Conservation (phyloP, 2,329 filamentous ascomycete species). For the Aspergillus quadricinctus region DNA sequence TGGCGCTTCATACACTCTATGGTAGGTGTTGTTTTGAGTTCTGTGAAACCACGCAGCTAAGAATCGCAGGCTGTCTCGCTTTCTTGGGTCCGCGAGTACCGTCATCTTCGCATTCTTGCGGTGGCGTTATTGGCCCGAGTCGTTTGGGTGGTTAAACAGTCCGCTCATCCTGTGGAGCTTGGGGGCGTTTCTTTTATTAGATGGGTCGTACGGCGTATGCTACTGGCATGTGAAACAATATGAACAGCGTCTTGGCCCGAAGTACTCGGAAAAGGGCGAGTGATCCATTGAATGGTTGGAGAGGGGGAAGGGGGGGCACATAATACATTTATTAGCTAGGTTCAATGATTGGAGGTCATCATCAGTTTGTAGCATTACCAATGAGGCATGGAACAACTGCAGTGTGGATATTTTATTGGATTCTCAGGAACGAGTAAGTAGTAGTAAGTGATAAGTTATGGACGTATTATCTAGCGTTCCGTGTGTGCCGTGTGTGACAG, state of each 20-base stretch:
- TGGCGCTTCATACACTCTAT: constrained; percentile 13
- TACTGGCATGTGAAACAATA: constrained; percentile 5
- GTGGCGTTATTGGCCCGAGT: constrained; percentile 9
- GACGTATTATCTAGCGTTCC: too few species aligned
- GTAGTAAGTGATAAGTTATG: too few species aligned
- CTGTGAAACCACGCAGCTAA: neutral
- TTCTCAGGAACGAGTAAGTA: too few species aligned
- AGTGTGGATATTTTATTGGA: too few species aligned
- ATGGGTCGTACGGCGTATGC: constrained; percentile 7
- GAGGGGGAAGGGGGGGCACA: too few species aligned
- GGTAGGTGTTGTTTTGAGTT: neutral
- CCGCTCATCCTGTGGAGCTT: constrained; percentile 10
- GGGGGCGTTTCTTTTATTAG: constrained; percentile 5
- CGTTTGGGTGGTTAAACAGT: constrained; percentile 10
- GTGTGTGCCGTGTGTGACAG: too few species aligned
- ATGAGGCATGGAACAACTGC: too few species aligned
- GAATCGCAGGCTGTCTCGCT: constrained; percentile 8
- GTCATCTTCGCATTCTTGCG: constrained; percentile 8
- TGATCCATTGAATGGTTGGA: too few species aligned
- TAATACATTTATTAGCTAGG: too few species aligned
- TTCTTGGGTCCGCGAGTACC: constrained; percentile 7
- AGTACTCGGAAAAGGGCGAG: too few species aligned
- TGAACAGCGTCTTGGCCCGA: neutral
- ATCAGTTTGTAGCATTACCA: too few species aligned
- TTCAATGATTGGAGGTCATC: too few species aligned